phyloP scores from a whole-genome alignment of 2,329 filamentous ascomycete species.

The Penicillium sp. region DNA sequence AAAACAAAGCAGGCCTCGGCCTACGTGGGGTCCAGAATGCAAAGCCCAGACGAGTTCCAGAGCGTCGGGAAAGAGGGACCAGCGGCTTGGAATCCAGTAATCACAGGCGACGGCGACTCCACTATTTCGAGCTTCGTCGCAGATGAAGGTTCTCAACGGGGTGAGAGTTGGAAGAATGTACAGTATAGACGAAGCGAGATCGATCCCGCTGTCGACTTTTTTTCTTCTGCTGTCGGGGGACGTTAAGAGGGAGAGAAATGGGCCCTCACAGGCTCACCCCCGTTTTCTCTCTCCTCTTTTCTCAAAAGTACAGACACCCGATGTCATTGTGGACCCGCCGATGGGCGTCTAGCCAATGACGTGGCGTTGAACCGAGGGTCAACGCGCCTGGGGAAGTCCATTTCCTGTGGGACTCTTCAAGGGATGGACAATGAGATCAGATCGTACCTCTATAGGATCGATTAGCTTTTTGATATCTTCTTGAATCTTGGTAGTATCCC shows the following conservation, averaged over 20 bases:
- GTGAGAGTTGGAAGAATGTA: background rate
- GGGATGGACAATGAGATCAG: constrained; percentile 6
- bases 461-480: constrained; percentile 2
- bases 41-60: constrained; percentile 32
- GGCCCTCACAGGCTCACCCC: constrained; percentile 6
- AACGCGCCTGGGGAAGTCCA: constrained; percentile 2
- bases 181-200: background rate
- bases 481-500: constrained; percentile 2
- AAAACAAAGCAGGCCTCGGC: constrained; percentile 20
- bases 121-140: background rate
- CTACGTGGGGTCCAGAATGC: constrained; percentile 31
- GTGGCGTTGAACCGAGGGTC: background rate
- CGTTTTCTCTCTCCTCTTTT: constrained; percentile 11
- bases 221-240: background rate
- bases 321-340: constrained; percentile 27
- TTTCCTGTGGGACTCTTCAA: constrained; percentile 2
- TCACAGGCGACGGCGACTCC: constrained; percentile 2
- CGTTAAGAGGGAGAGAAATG: constrained; percentile 8
- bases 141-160: background rate
- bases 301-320: constrained; percentile 17
- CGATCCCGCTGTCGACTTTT: background rate
- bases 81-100: constrained; percentile 22
- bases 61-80: constrained; percentile 30
- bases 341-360: constrained; percentile 16
- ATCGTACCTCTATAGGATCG: constrained; percentile 5